These are phyloP conservation scores for Backusella sp. DNA, from an alignment of 192 early-diverging fungal species.

Conservation along the genomic window DNA sequence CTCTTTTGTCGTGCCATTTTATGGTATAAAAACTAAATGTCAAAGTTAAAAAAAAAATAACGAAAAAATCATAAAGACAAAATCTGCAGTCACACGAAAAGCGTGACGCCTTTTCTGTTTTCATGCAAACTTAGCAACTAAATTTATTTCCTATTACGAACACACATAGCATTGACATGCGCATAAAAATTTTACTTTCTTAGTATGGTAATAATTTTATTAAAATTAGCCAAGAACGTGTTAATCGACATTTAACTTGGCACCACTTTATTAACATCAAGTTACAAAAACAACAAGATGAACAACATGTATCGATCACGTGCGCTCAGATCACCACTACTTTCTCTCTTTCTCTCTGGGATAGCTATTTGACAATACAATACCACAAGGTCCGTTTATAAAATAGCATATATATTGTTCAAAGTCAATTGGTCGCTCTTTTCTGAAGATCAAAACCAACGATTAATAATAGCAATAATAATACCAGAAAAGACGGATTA, in stretches of 20 bases:
- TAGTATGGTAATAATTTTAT: not conserved
- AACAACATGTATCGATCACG: too few species aligned
- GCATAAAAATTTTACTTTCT: not conserved
- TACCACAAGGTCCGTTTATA: not conserved
- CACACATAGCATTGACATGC: not conserved
- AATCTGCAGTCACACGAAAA: not conserved
- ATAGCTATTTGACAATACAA: not conserved
- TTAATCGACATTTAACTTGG: too few species aligned
- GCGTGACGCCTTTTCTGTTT: not conserved
- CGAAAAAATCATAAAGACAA: not conserved
- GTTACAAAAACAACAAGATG: too few species aligned
- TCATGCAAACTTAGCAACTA: not conserved
- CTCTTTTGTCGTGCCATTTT: conserved; percentile 4
- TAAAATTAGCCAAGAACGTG: too few species aligned
- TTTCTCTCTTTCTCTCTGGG: not conserved
- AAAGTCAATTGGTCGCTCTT: not conserved
- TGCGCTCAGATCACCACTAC: too few species aligned
- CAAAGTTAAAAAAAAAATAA: not conserved
- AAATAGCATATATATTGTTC: not conserved
- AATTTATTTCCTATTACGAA: not conserved
- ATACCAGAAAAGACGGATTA: not conserved
- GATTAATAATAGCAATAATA: too few species aligned
- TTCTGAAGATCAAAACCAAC: too few species aligned
- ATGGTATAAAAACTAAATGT: not conserved
- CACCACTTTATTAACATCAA: too few species aligned